Evolutionary conservation across 108 stramenopile species (phyloP).

Genomic region (Pseudonitzschia delicatissima): DNA sequence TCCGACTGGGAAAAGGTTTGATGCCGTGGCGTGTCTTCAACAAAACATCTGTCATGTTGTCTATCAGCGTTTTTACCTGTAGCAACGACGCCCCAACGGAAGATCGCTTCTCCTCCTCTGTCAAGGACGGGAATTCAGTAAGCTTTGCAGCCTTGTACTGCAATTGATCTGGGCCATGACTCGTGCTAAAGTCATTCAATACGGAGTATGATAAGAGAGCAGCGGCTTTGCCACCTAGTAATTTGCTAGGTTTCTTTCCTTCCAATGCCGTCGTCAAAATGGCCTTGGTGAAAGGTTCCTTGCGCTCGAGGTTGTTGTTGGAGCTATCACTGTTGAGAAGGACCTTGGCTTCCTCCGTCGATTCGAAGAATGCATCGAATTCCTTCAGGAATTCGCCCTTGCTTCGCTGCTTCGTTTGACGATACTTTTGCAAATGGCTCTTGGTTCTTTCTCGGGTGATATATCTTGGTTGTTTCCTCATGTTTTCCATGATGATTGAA

Average conservation of each 20-base stretch:
- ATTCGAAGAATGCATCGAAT: slow-evolving; percentile 39
- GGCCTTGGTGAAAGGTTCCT: slow-evolving; percentile 12
- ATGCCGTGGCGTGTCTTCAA: slow-evolving; percentile 26
- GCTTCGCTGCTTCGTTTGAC: slow-evolving; percentile 36
- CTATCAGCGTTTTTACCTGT: slow-evolving; percentile 39
- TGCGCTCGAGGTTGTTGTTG: not conserved
- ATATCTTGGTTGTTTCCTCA: slow-evolving; percentile 28
- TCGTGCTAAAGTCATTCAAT: slow-evolving; percentile 25
- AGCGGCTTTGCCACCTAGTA: slow-evolving; percentile 43
- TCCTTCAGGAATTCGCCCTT: slow-evolving; percentile 44
- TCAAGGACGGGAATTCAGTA: slow-evolving; percentile 40
- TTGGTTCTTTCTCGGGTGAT: slow-evolving; percentile 52
- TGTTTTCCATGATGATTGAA: slow-evolving; percentile 45
- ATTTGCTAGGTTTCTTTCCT: slow-evolving; percentile 17
- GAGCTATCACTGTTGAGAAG: slow-evolving; percentile 1
- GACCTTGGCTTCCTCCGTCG: slow-evolving; percentile 19
- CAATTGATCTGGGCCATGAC: slow-evolving; percentile 24
- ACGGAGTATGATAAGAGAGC: slow-evolving; percentile 43
- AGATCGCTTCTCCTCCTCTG: slow-evolving; percentile 45
- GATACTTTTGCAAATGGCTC: slow-evolving; percentile 56
- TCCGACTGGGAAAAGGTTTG: not conserved
- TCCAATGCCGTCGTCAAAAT: slow-evolving; percentile 9
- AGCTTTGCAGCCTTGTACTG: slow-evolving; percentile 30
- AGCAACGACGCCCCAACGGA: slow-evolving; percentile 40
- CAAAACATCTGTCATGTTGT: slow-evolving; percentile 40